Base-by-base conservation (phyloP, 2,329 filamentous ascomycete genomes). In the Chrysosphaeria jannelii region DNA sequence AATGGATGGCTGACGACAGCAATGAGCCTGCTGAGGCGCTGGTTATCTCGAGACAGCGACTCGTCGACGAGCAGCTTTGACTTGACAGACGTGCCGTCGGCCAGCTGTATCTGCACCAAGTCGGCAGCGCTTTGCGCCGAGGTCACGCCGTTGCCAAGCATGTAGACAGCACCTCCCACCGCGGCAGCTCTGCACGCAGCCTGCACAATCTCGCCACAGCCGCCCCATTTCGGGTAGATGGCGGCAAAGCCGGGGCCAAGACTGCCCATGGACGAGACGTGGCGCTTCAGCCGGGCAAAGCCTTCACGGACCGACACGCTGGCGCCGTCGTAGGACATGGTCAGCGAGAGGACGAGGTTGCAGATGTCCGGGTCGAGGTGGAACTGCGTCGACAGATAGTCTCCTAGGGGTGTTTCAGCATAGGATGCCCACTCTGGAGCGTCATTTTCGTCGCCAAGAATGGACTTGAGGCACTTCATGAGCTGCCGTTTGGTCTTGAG, bases 391-490 rank as follows among this genome's bases (percentile, higher is more conserved):
- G 47, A 47, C 20, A 71, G 50, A 34, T 72, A 75, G 4, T 46
- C 41, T 3, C 50, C 41, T 22, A 81, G 55, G 0, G 54, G 47
- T 24, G 27, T 25, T 8, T 51, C 41, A 14, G 62, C 57, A 24
- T 59, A 48, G 2, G 47, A 35, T 28, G 61, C 43, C 68, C 68
- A 76, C n/a, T 14, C 17, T 2, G 6, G 20, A 33, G 54, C 57
- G 3, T 10, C 22, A 6, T 19, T 15, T 10, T 10, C 28, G n/a
- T 22, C 26, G 7, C 35, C 67, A 28, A 65, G 51, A 25, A 90
- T 69, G 39, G 85, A 81, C 41, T 81, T 79, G 36, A 93, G 54
- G 36, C 91, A 88, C 42, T 88, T 89, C 69, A 91, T 90, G 36
- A 93, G 45, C 7, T 60, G 58, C 25, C 81, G 65, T 47, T 93